A percentile compares a stretch with the other conserved stretches of the same genome.
phyloP scores from a whole-genome alignment of 306 rosid species.

The Rubus parviflorus region DNA sequence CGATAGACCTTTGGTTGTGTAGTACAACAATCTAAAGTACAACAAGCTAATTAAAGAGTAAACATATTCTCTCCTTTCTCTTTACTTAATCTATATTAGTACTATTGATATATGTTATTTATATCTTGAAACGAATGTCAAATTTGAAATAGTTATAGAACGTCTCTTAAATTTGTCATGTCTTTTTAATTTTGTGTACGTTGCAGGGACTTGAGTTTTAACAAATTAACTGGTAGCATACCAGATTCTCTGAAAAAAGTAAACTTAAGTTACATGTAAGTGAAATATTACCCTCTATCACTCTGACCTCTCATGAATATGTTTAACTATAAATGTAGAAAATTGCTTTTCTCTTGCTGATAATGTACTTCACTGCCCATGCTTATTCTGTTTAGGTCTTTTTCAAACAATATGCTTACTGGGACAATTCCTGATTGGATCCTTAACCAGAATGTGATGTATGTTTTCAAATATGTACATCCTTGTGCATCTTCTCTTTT shows the following conservation, averaged over 20 bases:
- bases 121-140: no score
- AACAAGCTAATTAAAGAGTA: no score
- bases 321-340: neutral
- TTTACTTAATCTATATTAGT: no score
- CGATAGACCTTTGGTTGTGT: no score
- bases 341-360: neutral
- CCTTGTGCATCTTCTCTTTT: no score
- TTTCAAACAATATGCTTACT: neutral
- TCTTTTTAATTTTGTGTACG: neutral
- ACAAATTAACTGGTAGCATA: constrained; percentile 15
- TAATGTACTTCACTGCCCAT: neutral
- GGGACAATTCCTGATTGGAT: neutral
- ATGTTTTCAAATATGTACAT: no score
- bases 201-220: neutral
- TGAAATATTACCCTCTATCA: neutral
- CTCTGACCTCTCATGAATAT: neutral
- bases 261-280: neutral
- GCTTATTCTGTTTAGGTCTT: neutral
- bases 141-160: no score
- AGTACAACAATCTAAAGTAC: no score
- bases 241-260: neutral
- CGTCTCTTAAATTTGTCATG: neutral
- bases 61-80: no score
- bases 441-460: neutral
- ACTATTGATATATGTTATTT: no score